Conservation (phyloP, 352 stramenopile species). For the Phytophthora citrophthora region DNA sequence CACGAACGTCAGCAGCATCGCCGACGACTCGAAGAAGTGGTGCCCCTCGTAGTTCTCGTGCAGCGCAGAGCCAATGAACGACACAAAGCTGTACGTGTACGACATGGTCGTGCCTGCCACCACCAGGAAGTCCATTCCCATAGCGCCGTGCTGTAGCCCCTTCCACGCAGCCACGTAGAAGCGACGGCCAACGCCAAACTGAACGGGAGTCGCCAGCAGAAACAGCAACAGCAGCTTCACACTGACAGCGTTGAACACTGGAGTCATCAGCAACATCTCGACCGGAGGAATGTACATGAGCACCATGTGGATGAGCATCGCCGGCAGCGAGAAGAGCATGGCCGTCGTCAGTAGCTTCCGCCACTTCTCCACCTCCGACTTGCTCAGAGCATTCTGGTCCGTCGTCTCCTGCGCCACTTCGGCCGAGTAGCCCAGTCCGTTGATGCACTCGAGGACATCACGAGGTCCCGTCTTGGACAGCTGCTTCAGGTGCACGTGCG, state of each 20-base stretch:
- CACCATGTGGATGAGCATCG: constrained; percentile 90
- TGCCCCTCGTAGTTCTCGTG: constrained; percentile 72
- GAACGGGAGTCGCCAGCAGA: constrained; percentile 79
- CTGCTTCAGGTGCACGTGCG: constrained; percentile 82
- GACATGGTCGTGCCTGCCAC: constrained; percentile 85
- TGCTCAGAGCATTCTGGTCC: constrained; percentile 71
- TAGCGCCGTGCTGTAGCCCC: constrained; percentile 81
- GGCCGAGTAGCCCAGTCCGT: constrained; percentile 60
- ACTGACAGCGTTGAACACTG: constrained; percentile 78
- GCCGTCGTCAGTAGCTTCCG: constrained; percentile 69
- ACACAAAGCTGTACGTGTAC: constrained; percentile 88
- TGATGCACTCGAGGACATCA: constrained; percentile 77
- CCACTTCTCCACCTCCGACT: constrained; percentile 83
- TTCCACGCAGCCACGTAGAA: constrained; percentile 89
- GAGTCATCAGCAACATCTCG: constrained; percentile 74
- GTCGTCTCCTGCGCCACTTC: constrained; percentile 60
- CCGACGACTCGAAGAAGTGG: constrained; percentile 90
- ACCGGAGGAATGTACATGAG: constrained; percentile 77
- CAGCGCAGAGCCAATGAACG: constrained; percentile 70
- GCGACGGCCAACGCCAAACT: constrained; percentile 80
- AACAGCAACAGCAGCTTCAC: constrained; percentile 87
- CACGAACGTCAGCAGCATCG: constrained; percentile 89
- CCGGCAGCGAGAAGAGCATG: constrained; percentile 85
- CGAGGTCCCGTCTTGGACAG: constrained; percentile 75
- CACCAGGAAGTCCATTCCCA: constrained; percentile 92